Base-by-base conservation (phyloP, 1,284 basidiomycete species). In the Neolentinus lepideus region DNA sequence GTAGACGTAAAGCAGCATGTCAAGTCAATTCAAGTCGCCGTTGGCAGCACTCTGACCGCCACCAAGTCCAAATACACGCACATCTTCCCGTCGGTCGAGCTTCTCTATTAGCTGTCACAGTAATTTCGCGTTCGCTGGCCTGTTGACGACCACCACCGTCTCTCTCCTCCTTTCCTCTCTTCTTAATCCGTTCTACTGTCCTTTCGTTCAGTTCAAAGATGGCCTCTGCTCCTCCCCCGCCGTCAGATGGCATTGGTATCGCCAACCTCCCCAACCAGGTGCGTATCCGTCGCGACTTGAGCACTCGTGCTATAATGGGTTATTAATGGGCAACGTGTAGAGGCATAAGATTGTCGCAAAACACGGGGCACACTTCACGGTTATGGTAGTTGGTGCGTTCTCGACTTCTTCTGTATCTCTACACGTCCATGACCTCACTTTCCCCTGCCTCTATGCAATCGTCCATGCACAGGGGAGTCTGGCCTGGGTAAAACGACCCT, bases 321-420 rank as follows among this genome's bases (percentile, higher is more conserved):
- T 6, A 16, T 21, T 43, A 43, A 43, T n/a, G 6, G 16, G 38
- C 8, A 21, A 21, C 19, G 63, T 64, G 51, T 68, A 92, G 92
- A 85, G 87, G 78, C 92, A 94, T 78, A 94, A 94, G 80, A 94
- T 95, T 71, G 95, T 98, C 63, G 94, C 94, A 63, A 96, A 98
- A 78, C 86, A 81, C 65, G 96, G 97, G 59, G 92, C 92, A 24
- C 95, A 98, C 78, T 98, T 99, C 75, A 99, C 97, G 56, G 84
- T 99, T 67, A 99, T 99, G 96, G 97, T 98, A 33, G 96, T 98
- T 58, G 96, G 94, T 91, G 69, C 72, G 90, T 81, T n/a, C n/a
- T n/a, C n/a, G n/a, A n/a, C n/a, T n/a, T n/a, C n/a, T n/a, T n/a
- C n/a, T n/a, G n/a, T n/a, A n/a, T n/a, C n/a, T n/a, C n/a, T n/a